Evolutionary conservation across 2,329 filamentous ascomycete species (phyloP).

Genomic region (Penicillium sp.): DNA sequence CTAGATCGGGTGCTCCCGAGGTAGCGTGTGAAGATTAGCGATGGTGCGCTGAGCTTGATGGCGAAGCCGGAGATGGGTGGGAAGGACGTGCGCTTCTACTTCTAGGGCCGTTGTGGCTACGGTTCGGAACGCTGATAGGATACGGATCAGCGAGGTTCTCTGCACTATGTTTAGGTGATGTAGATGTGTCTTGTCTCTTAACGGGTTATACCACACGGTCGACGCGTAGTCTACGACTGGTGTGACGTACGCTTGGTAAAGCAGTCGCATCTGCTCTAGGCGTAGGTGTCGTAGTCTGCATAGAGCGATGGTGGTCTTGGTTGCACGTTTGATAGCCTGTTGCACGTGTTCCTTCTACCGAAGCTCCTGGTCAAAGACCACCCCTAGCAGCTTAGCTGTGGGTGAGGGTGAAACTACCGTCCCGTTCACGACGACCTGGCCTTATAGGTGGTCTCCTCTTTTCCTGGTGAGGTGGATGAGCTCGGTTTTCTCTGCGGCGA

Average conservation of each 20-base stretch:
- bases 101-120: too few relatives aligned
- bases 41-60: constrained; percentile 21
- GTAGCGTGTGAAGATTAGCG: constrained; percentile 26
- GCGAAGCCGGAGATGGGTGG: constrained; percentile 20
- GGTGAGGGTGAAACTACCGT: neutral
- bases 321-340: constrained; percentile 28
- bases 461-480: constrained; percentile 36
- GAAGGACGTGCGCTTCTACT: too few relatives aligned
- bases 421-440: neutral
- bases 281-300: constrained; percentile 25
- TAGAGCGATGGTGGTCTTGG: constrained; percentile 21
- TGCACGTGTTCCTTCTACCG: constrained; percentile 28
- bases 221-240: constrained; percentile 33
- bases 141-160: too few relatives aligned
- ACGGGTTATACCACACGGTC: constrained; percentile 31
- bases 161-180: neutral
- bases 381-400: constrained; percentile 25
- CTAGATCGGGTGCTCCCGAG: constrained; percentile 23
- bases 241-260: constrained; percentile 32
- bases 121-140: too few relatives aligned
- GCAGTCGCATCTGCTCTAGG: constrained; percentile 30
- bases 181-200: constrained; percentile 22
- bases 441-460: neutral
- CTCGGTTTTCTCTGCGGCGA: constrained; percentile 36
- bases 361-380: constrained; percentile 32